These are phyloP conservation scores for Areca catechu DNA, from an alignment of 176 grass and related monocot genomes.

Conservation along the genomic window DNA sequence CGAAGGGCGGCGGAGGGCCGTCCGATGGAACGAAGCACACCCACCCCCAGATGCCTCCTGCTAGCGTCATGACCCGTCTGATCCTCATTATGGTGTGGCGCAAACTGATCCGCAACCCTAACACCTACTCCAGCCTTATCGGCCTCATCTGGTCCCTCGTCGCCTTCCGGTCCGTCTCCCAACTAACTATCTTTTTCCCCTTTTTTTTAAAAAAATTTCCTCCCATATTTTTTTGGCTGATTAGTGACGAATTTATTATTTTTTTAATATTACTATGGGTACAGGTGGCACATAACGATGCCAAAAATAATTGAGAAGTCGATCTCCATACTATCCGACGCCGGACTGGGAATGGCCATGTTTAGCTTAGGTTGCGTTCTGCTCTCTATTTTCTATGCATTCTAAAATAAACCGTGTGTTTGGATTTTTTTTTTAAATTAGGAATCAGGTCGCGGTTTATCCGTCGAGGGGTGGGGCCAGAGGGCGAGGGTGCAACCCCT, in stretches of 20 bases:
- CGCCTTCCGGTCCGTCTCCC: slow-evolving; percentile 53
- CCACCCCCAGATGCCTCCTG: slow-evolving; percentile 58
- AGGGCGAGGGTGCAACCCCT: no score
- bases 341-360: slow-evolving; percentile 97
- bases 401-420: no score
- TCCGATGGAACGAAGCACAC: not conserved
- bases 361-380: slow-evolving; percentile 71
- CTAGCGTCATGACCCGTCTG: slow-evolving; percentile 74
- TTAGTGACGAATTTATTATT: no score
- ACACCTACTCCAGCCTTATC: slow-evolving; percentile 91
- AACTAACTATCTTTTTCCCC: not conserved
- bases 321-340: slow-evolving; percentile 94
- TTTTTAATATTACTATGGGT: no score
- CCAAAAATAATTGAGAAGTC: slow-evolving; percentile 72
- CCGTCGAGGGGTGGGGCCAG: no score
- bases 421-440: no score
- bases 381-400: no score
- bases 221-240: no score
- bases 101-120: slow-evolving; percentile 91
- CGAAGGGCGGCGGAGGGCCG: slow-evolving; percentile 12
- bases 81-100: slow-evolving; percentile 98
- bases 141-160: slow-evolving; percentile 77
- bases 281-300: slow-evolving; percentile 83
- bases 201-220: no score
- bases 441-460: no score